These are phyloP conservation scores for Hippophae rhamnoides DNA, from an alignment of 306 rosid species.

Conservation along the genomic window DNA sequence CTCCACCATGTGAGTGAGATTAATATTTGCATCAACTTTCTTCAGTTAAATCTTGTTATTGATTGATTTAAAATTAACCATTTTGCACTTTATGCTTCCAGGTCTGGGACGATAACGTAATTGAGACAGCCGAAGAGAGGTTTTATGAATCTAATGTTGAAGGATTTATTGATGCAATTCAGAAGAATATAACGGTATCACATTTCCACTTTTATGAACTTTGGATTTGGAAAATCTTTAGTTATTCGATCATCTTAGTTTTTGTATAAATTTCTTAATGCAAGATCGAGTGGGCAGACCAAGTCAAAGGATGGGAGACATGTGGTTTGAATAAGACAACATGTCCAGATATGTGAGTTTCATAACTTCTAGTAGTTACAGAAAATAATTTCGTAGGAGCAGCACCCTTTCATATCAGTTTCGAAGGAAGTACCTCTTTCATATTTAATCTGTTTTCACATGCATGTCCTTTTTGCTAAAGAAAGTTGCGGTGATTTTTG, in stretches of 20 bases:
- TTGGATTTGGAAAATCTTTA: neutral
- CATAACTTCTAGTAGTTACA: neutral
- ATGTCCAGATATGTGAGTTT: constrained; percentile 57
- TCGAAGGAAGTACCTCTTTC: neutral
- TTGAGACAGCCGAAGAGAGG: constrained; percentile 57
- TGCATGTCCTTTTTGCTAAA: too few species aligned
- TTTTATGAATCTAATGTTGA: constrained; percentile 37
- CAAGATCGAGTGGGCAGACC: constrained; percentile 62
- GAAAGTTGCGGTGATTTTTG: too few species aligned
- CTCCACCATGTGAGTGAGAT: constrained; percentile 66
- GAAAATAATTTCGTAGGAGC: neutral
- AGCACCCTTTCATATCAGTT: neutral
- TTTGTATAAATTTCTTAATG: neutral
- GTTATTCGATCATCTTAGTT: neutral
- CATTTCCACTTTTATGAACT: neutral
- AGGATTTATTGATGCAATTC: constrained; percentile 38
- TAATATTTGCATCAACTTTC: neutral
- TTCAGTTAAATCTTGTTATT: neutral
- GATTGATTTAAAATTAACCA: neutral
- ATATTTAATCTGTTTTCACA: too few species aligned
- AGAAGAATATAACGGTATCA: constrained; percentile 60
- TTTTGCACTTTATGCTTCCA: constrained; percentile 6
- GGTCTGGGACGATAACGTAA: constrained; percentile 74
- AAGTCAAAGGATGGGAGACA: constrained; percentile 55
- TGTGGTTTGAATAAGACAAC: constrained; percentile 36